Conservation (phyloP, 805 yeast genomes). For the Crinitomyces ghanaensis region DNA sequence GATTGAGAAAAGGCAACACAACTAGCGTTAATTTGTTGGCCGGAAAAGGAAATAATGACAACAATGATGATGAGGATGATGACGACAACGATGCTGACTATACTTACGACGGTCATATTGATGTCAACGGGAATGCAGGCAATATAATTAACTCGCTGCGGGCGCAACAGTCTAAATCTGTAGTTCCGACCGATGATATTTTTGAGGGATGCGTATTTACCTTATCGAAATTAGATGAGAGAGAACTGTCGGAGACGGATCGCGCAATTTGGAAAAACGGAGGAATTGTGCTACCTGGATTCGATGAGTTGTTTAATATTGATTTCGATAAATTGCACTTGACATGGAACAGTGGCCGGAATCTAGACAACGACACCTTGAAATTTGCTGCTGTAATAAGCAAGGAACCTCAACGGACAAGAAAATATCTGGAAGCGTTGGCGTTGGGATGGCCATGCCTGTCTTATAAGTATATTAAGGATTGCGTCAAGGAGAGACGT, state of each 20-base stretch:
- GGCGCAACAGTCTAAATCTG: not conserved
- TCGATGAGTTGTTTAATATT: constrained; percentile 13
- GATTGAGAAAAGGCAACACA: too few species aligned
- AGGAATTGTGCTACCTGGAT: constrained; percentile 14
- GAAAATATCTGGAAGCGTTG: constrained; percentile 64
- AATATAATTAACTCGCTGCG: not conserved
- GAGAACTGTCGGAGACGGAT: constrained; percentile 3
- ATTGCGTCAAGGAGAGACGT: constrained; percentile 30
- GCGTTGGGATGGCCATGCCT: constrained; percentile 83
- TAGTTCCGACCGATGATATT: constrained; percentile 6
- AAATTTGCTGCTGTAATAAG: constrained; percentile 59
- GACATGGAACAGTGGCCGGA: constrained; percentile 2
- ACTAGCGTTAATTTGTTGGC: too few species aligned
- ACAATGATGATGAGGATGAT: not conserved
- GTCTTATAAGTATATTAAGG: constrained; percentile 44
- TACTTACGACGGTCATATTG: not conserved
- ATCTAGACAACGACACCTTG: not conserved
- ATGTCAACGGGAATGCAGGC: not conserved
- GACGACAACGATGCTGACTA: not conserved
- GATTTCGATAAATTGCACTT: constrained; percentile 3
- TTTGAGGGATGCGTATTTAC: constrained; percentile 12
- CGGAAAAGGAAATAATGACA: too few species aligned
- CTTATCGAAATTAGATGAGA: constrained; percentile 12
- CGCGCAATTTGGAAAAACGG: constrained; percentile 12
- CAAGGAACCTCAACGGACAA: constrained; percentile 46